Evolutionary conservation across 2,329 filamentous ascomycete genomes (phyloP).

Genomic region (Herpotrichia juniperi): DNA sequence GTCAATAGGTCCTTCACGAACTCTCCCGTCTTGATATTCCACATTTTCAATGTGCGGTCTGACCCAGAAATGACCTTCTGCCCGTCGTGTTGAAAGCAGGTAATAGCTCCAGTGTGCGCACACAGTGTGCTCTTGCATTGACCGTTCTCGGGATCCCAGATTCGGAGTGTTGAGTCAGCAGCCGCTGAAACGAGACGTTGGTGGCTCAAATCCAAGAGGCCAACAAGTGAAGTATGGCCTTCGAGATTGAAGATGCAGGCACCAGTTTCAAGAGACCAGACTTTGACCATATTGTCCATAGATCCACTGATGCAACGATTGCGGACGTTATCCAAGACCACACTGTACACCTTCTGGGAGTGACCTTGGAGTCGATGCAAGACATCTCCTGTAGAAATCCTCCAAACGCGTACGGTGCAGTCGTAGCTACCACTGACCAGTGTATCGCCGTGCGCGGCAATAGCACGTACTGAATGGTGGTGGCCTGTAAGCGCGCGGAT

Average conservation of each 20-base stretch:
- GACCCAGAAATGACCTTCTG: conserved; percentile 97
- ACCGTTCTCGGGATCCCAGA: conserved; percentile 95
- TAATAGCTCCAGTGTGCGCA: conserved; percentile 96
- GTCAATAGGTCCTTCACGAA: conserved; percentile 92
- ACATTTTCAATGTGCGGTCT: conserved; percentile 97
- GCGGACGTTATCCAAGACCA: conserved; percentile 88
- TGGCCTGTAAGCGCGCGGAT: conserved; percentile 86
- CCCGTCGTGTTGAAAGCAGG: conserved; percentile 96
- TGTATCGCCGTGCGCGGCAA: conserved; percentile 92
- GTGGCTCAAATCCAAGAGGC: conserved; percentile 85
- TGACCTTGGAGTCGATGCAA: conserved; percentile 86
- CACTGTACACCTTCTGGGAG: conserved; percentile 92
- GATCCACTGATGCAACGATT: conserved; percentile 97
- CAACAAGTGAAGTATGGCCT: conserved; percentile 90
- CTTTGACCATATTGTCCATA: conserved; percentile 98
- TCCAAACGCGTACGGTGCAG: conserved; percentile 93
- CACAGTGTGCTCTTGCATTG: conserved; percentile 88
- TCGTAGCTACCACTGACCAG: conserved; percentile 98
- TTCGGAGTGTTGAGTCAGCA: conserved; percentile 90
- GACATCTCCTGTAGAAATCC: conserved; percentile 91
- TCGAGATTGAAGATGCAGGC: conserved; percentile 86
- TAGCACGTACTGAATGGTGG: conserved; percentile 91
- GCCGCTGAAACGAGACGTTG: conserved; percentile 93
- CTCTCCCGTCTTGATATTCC: conserved; percentile 91
- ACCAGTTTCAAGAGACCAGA: conserved; percentile 92